Evolutionary conservation across 202 grass and related monocot genomes (phyloP), one percentile per base, ranked within the genome.

Genomic region (Dendrocalamus latiflorus): DNA sequence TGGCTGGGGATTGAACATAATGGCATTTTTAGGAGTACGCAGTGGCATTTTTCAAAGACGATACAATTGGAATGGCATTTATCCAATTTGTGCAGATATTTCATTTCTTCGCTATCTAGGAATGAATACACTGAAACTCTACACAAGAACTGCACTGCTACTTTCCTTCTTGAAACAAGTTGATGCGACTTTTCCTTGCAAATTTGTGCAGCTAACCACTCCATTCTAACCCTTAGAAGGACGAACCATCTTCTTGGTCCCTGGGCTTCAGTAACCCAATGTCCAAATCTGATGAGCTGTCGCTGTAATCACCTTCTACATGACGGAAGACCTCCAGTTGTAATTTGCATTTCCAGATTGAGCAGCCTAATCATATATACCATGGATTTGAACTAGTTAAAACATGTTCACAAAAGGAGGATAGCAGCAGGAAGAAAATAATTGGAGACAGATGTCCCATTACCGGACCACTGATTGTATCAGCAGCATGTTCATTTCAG

Each of bases 391-490:
- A 51, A 56, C 15, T 11, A 16, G 79, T 77, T 43, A 82, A 39
- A 14, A 41, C 5, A 77, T 44, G 41, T 22, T 36, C 36, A 25
- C 0, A 0, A 21, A 66, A 30, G 8, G 44, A 39, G n/a, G 70
- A 67, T n/a, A 66, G 24, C 13, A 79, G 33, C n/a, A 75, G 10
- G 72, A 61, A 30, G 6, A 57, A 80, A 81, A 68, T 73, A 53
- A 30, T 16, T 24, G 15, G 63, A 65, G 25, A 18, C 24, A 62
- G 0, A 65, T 18, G 17, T 83, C 66, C 36, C 37, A 65, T 85
- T 92, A 88, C 90, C 65, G 60, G 83, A 60, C 87, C 76, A 54
- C 56, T 68, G 20, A 72, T 51, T 43, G 55, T 65, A 82, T 53
- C 24, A 68, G 17, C 43, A 83, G 62, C 72, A 70, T 55, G 77